Evolutionary conservation across 164 flowering plant genomes (phyloP), one percentile per base, ranked within the genome.

Genomic region (Vitis cinerea): DNA sequence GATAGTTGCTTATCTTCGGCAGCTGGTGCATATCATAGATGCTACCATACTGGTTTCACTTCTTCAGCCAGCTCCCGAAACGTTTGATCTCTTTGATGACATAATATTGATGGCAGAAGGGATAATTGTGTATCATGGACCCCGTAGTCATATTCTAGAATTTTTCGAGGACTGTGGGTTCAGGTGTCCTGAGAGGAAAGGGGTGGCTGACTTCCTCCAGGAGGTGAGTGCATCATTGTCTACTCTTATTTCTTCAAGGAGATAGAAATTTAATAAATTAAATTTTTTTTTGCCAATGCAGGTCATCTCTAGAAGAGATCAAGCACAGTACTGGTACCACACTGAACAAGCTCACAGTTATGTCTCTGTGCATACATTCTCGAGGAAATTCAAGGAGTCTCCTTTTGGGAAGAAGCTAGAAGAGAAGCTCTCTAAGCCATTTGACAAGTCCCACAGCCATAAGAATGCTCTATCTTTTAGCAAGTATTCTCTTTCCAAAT

Each of bases 51-150:
- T 84, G 13, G 65, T 82, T 65, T 79, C 85, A 10, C 82, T 84
- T 62, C 87, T 84, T 72, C 87, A 84, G 65, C 87, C 85, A 10
- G 82, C 85, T 44, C 85, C 85, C 12, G 85, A 84, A 71, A 70
- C 82, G 16, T 82, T 77, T 68, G 85, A 84, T 29, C 79, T 84
- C 6, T 84, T 84, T 69, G 87, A 84, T 71, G 87, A 84, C 68
- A 51, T 84, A 12, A 80, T 84, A 14, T 62, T 84, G 53, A 80
- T 82, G 81, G 78, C 83, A 7, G 82, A 78, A 71, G 85, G 85
- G 29, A 80, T 71, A 53, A 80, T 77, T 56, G 72, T 84, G 59
- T 84, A 74, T 72, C 85, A 84, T 50, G 87, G 87, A 49, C 83
- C 85, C 4, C 80, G 85, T 10, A 59, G 61, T 63, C 30, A 13